Conservation (phyloP, 257 asterid species). For the Nicotiana attenuata region DNA sequence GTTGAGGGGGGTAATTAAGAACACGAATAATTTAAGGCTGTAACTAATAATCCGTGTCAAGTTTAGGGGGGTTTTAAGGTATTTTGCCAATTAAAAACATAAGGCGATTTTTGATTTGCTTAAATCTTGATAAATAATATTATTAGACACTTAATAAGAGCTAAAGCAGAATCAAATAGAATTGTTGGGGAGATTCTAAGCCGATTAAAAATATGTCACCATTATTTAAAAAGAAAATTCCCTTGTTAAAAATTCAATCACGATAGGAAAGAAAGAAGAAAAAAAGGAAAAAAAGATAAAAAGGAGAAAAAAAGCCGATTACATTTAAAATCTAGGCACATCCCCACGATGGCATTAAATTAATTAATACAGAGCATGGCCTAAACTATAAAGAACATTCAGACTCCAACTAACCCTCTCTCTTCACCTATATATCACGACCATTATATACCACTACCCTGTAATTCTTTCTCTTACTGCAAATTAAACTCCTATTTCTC, state of each 20-base stretch:
- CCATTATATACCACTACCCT: constrained; percentile 6
- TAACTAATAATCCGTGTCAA: no score
- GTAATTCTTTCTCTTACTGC: constrained; percentile 10
- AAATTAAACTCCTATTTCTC: background rate
- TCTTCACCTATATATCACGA: background rate
- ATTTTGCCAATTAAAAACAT: no score
- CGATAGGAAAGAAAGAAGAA: no score
- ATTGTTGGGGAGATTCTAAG: background rate
- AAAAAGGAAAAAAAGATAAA: no score
- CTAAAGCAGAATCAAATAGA: no score
- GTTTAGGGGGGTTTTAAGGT: no score
- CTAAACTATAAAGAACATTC: background rate
- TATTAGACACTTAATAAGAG: background rate
- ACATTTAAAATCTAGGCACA: background rate
- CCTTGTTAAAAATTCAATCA: background rate
- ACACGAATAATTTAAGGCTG: no score
- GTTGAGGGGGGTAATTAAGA: no score
- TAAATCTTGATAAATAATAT: background rate
- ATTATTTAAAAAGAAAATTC: no score
- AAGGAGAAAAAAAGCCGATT: background rate
- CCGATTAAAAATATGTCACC: background rate
- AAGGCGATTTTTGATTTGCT: no score
- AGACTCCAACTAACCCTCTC: background rate
- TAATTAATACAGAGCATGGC: background rate
- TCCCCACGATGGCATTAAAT: background rate